A percentile compares a stretch with the other conserved stretches of the same genome.
Evolutionary conservation across 2,329 filamentous ascomycete genomes (phyloP).

Genomic region (Exophiala viscosa): DNA sequence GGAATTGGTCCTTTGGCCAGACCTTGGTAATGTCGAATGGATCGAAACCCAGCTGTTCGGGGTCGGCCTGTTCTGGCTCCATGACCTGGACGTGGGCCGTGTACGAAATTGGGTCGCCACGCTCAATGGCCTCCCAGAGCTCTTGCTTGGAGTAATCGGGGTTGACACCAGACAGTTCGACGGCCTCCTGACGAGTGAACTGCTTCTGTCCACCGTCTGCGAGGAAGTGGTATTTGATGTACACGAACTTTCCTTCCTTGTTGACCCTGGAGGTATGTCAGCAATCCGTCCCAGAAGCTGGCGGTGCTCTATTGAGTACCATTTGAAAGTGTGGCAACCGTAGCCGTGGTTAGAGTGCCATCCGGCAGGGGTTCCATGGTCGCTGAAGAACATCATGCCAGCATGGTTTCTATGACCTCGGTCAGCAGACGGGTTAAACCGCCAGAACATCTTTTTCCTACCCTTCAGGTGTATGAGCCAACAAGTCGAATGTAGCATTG

Average conservation of each 20-base stretch:
- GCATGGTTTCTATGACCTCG: slow-evolving; percentile 40
- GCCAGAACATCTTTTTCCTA: slow-evolving; percentile 16
- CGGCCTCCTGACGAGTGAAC: slow-evolving; percentile 45
- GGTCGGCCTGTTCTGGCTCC: slow-evolving; percentile 45
- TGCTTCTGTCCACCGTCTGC: slow-evolving; percentile 48
- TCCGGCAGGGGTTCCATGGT: slow-evolving; percentile 48
- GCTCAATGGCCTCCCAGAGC: slow-evolving; percentile 44
- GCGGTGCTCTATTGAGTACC: slow-evolving; percentile 25
- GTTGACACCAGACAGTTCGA: slow-evolving; percentile 46
- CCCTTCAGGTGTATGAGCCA: slow-evolving; percentile 47
- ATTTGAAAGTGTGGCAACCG: slow-evolving; percentile 48
- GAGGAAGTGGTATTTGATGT: slow-evolving; percentile 51
- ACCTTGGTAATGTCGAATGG: slow-evolving; percentile 54
- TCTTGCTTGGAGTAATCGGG: slow-evolving; percentile 51
- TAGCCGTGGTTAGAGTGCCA: slow-evolving; percentile 45
- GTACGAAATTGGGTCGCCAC: slow-evolving; percentile 42
- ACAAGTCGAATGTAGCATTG: slow-evolving; percentile 48
- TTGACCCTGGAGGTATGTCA: slow-evolving; percentile 37
- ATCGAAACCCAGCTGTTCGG: slow-evolving; percentile 50
- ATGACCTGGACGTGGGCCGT: slow-evolving; percentile 47
- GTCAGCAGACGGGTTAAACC: no score
- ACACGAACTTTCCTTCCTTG: slow-evolving; percentile 47
- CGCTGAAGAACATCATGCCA: slow-evolving; percentile 49
- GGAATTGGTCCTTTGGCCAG: slow-evolving; percentile 49
- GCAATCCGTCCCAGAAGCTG: neutral